Evolutionary conservation across 2,329 filamentous ascomycete genomes (phyloP).

Genomic region (Fusarium subglutinans): DNA sequence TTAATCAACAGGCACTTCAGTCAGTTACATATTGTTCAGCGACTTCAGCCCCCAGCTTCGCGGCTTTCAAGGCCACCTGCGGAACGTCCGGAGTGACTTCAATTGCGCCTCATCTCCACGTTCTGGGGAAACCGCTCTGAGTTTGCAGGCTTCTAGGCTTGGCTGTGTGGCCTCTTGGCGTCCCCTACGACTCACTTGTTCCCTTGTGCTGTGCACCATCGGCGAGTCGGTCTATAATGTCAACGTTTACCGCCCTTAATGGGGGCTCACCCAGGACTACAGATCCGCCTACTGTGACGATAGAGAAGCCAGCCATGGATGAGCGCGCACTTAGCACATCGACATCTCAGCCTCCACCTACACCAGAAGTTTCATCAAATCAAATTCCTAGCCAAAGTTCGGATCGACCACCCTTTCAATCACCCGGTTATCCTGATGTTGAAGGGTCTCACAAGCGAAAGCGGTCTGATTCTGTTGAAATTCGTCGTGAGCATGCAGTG

Average conservation of each 20-base stretch:
- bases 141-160: background rate
- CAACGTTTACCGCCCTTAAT: constrained; percentile 63
- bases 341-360: constrained; percentile 39
- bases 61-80: constrained; percentile 15
- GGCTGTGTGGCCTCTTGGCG: background rate
- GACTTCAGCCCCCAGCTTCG: background rate
- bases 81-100: constrained; percentile 29
- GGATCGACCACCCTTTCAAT: constrained; percentile 55
- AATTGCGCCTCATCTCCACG: constrained; percentile 4
- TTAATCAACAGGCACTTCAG: background rate
- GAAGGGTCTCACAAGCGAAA: constrained; percentile 72
- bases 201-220: background rate
- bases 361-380: constrained; percentile 41
- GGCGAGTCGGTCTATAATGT: constrained; percentile 50
- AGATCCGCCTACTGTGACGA: constrained; percentile 46
- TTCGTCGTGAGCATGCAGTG: constrained; percentile 48
- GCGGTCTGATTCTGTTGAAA: constrained; percentile 71
- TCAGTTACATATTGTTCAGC: background rate
- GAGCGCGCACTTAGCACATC: constrained; percentile 45
- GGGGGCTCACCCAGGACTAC: constrained; percentile 57
- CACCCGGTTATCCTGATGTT: constrained; percentile 53
- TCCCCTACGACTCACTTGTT: background rate
- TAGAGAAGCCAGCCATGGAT: constrained; percentile 46
- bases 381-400: constrained; percentile 53
- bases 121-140: constrained; percentile 2